Conservation (phyloP, 352 stramenopile genomes). For the Pythium dissimile region DNA sequence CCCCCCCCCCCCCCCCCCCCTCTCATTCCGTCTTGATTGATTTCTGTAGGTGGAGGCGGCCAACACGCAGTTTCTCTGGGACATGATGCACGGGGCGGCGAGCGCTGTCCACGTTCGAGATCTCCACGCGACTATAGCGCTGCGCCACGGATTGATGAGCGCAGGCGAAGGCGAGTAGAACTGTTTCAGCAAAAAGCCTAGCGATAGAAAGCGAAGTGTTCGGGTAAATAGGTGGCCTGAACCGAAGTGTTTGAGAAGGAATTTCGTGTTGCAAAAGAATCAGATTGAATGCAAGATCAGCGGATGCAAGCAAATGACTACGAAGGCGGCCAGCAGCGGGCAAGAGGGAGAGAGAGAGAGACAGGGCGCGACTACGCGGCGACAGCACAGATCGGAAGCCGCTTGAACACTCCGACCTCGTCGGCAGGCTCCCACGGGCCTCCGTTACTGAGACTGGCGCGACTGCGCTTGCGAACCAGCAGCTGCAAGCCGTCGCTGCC, state of each 20-base stretch:
- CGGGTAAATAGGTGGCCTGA: too few species aligned
- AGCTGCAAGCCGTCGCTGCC: constrained; percentile 71
- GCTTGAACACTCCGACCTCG: constrained; percentile 74
- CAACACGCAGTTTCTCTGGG: constrained; percentile 54
- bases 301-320: too few species aligned
- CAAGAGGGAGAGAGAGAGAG: constrained; percentile 4
- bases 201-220: too few species aligned
- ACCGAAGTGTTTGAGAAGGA: too few species aligned
- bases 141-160: constrained; percentile 48
- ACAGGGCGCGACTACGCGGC: constrained; percentile 41
- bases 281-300: too few species aligned
- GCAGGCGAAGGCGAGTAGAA: not conserved
- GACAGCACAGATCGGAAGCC: constrained; percentile 42
- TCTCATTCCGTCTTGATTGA: too few species aligned
- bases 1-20: too few species aligned
- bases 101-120: constrained; percentile 60
- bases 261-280: too few species aligned
- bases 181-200: too few species aligned
- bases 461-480: constrained; percentile 50
- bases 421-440: constrained; percentile 70
- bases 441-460: constrained; percentile 56
- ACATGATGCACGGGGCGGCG: constrained; percentile 43
- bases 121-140: constrained; percentile 54
- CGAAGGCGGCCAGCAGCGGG: too few species aligned
- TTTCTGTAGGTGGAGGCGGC: constrained; percentile 54